Conservation (phyloP, 768 basidiomycete genomes). For the Tylopilus subfusipes region DNA sequence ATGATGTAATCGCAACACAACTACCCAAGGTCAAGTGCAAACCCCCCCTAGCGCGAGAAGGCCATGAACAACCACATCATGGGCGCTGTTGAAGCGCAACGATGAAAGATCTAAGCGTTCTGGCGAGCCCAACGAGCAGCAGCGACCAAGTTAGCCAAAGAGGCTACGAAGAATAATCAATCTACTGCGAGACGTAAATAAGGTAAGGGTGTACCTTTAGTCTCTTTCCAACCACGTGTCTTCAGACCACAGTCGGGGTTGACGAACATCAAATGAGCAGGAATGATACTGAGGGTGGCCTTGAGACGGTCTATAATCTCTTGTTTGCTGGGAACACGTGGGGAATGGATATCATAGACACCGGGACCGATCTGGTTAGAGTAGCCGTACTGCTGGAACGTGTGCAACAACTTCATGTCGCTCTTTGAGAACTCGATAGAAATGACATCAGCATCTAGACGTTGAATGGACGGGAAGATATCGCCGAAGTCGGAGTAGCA, state of each 20-base stretch:
- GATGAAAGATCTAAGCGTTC: conserved; percentile 55
- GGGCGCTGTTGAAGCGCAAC: conserved; percentile 92
- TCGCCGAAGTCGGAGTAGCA: conserved; percentile 99
- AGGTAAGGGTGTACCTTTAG: conserved; percentile 54
- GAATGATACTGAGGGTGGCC: conserved; percentile 78
- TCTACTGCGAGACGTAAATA: neutral
- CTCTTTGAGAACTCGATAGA: conserved; percentile 98
- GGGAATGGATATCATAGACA: conserved; percentile 99
- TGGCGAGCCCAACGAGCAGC: conserved; percentile 93
- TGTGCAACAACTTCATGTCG: conserved; percentile 94
- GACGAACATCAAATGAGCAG: conserved; percentile 78
- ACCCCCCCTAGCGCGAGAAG: conserved; percentile 25
- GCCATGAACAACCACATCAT: conserved; percentile 58
- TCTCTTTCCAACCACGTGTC: conserved; percentile 99
- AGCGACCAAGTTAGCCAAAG: conserved; percentile 80
- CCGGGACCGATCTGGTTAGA: conserved; percentile 97
- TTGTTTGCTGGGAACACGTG: conserved; percentile 89
- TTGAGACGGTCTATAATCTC: conserved; percentile 94
- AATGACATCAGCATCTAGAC: conserved; percentile 97
- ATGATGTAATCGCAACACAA: conserved; percentile 38
- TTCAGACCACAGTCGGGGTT: conserved; percentile 99
- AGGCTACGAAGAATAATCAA: conserved; percentile 40
- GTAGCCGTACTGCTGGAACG: conserved; percentile 94
- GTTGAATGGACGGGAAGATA: conserved; percentile 96
- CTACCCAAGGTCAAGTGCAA: conserved; percentile 54